Evolutionary conservation across 2,329 filamentous ascomycete species (phyloP), one percentile per base, ranked within the genome.

Genomic region (Chrysoporthe deuterocubensis): DNA sequence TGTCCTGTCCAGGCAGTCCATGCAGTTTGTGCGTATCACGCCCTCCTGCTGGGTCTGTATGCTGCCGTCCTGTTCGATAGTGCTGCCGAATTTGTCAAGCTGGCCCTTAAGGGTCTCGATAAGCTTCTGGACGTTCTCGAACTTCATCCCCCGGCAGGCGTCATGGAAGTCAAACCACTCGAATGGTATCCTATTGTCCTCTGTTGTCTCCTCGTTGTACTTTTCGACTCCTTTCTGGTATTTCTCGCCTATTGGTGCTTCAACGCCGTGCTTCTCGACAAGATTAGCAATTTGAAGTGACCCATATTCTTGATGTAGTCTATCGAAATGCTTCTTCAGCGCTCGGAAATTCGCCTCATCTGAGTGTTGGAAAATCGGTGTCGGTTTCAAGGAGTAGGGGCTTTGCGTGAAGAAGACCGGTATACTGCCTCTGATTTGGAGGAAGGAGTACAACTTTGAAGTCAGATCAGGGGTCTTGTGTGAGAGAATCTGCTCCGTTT

Each of bases 121-220:
- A 1, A 99, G 85, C 40, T 90, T 83, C 67, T 89, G 91, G 14
- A 98, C 94, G 68, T 98, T 98, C 75, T 98, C 95, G 75, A 98
- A 99, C 73, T 93, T 96, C 95, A 99, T 97, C 0, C 96, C 96
- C 18, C 93, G 90, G 75, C 96, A 98, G 40, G 92, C 92, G 21
- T 89, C 85, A 77, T 98, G 96, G 74, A 99, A 99, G 76, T 99
- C 96, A 74, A 98, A 99, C 96, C 96, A 99, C 76, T 97, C 93
- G 74, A 97, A 96, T 0, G 83, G 85, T 14, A 96, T 79, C 11
- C 82, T 77, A 8, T 77, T 74, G 1, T 71, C 72, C 32, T 87
- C 83, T 26, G 84, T 76, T 4, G 84, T 82, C 54, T 86, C 83
- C 8, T 90, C 84, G 71, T 96, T 97, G 64, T 95, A 81, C 34